Base-by-base conservation (phyloP, 768 basidiomycete species). In the Lactifluus piperatus region DNA sequence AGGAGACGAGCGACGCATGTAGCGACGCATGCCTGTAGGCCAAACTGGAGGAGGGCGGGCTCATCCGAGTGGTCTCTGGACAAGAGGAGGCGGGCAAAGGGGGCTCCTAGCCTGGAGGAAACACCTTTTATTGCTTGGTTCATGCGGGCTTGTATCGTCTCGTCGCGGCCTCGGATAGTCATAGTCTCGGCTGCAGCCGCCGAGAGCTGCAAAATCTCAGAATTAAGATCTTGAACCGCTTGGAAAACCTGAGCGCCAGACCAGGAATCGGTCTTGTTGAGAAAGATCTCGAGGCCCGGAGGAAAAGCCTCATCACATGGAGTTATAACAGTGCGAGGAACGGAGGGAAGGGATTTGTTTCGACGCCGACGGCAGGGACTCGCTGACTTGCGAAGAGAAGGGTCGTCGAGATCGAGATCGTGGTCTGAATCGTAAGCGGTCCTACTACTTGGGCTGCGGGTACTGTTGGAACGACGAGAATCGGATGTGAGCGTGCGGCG, bases 211-310 rank as follows among this genome's bases (percentile, higher is more conserved):
- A 87, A 77, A 58, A 89, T 85, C 70, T 89, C 87, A 0, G 85
- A 82, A 68, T 90, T 90, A 69, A 90, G 77, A 66, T 90, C 88
- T 62, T 86, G 83, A 14, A 90, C 82, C 3, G 85, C 83, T 67
- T 90, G 86, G 49, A 90, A 79, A 68, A 90, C 78, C 68, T 88
- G 86, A 1, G 85, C 82, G 13, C 88, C 88, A 2, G 86, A 87
- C 85, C 83, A 87, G 30, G 70, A 66, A 70, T 90, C 88, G 32
- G 81, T 83, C 60, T 86, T 84, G 16, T 86, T 86, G 73, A 89
- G 77, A 70, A 84, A 89, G 22, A 77, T 74, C 67, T 89, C 88
- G 56, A 75, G 70, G 66, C 82, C 80, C 57, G 79, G 81, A 34
- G 82, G 80, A 11, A 74, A 75, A 44, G 81, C 79, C 70, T 88